phyloP scores from a whole-genome alignment of 768 basidiomycete species.

The Suillus paluster region DNA sequence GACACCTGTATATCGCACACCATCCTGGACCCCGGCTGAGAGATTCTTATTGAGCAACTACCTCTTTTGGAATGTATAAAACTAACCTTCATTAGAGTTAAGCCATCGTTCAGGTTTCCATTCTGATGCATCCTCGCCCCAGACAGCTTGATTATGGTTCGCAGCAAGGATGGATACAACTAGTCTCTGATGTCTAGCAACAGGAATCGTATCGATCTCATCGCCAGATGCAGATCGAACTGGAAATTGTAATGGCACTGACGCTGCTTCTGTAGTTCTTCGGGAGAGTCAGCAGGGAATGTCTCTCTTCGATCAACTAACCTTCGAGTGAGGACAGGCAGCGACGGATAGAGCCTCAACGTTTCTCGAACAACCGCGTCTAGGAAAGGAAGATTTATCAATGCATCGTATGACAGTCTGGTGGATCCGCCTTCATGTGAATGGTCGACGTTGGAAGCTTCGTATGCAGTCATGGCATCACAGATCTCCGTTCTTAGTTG shows the following conservation, averaged over 20 bases:
- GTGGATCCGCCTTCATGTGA: constrained; percentile 28
- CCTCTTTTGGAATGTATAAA: neutral
- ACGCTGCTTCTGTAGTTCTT: constrained; percentile 43
- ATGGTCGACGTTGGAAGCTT: constrained; percentile 14
- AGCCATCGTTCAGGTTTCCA: constrained; percentile 57
- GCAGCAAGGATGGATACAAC: constrained; percentile 46
- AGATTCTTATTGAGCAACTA: neutral
- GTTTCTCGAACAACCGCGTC: constrained; percentile 47
- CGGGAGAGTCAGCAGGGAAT: neutral
- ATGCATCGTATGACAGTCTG: constrained; percentile 42
- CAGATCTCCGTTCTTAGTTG: constrained; percentile 41
- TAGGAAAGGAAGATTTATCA: constrained; percentile 40
- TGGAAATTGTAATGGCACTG: constrained; percentile 37
- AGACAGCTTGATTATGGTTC: constrained; percentile 47
- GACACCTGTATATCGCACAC: constrained; percentile 41
- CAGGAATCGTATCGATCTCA: constrained; percentile 31
- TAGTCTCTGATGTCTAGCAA: constrained; percentile 48
- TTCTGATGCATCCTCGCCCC: constrained; percentile 44
- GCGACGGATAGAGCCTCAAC: constrained; percentile 47
- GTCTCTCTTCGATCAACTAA: constrained; percentile 23
- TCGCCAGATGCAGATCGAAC: constrained; percentile 17
- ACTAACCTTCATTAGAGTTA: constrained; percentile 3
- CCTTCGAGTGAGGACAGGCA: constrained; percentile 42
- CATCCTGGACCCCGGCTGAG: constrained; percentile 9
- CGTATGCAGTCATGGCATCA: constrained; percentile 18